These are phyloP conservation scores for Kurtzmaniella cleridarum DNA, from an alignment of 805 yeast genomes.

Conservation along the genomic window DNA sequence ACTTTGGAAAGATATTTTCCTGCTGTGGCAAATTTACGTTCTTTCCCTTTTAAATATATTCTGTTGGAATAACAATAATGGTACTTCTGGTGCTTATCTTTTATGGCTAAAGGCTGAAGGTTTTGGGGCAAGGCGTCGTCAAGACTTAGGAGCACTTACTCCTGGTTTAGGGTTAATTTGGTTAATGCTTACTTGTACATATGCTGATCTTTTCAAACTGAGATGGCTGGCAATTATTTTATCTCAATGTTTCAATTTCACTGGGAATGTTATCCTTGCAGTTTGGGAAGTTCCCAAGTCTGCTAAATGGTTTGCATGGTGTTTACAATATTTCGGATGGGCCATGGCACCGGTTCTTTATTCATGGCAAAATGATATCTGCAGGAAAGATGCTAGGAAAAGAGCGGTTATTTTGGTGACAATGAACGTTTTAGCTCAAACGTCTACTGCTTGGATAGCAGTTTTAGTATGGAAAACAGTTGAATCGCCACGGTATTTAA, in stretches of 20 bases:
- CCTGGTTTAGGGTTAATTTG: conserved; percentile 40
- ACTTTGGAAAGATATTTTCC: conserved; percentile 49
- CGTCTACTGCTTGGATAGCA: conserved; percentile 50
- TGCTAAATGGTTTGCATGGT: conserved; percentile 65
- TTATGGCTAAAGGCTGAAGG: conserved; percentile 49
- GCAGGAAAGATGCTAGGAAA: conserved; percentile 51
- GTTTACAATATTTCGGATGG: conserved; percentile 56
- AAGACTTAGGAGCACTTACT: conserved; percentile 41
- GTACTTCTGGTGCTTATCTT: conserved; percentile 35
- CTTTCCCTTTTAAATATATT: conserved; percentile 50
- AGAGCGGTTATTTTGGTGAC: conserved; percentile 54
- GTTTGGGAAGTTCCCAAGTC: conserved; percentile 52
- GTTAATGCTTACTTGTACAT: conserved; percentile 30
- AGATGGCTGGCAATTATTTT: conserved; percentile 51
- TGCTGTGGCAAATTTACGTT: conserved; percentile 58
- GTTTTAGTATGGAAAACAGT: conserved; percentile 51
- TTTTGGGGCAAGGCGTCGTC: conserved; percentile 24
- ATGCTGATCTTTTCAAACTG: conserved; percentile 38
- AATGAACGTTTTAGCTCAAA: conserved; percentile 50
- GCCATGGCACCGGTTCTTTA: conserved; percentile 59
- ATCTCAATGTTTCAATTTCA: conserved; percentile 49
- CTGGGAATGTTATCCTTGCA: conserved; percentile 51
- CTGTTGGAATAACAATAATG: conserved; percentile 59
- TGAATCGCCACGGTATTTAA: conserved; percentile 51
- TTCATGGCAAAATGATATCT: conserved; percentile 53